Evolutionary conservation across 768 basidiomycete genomes (phyloP).

Genomic region (Pleurotus pulmonarius): DNA sequence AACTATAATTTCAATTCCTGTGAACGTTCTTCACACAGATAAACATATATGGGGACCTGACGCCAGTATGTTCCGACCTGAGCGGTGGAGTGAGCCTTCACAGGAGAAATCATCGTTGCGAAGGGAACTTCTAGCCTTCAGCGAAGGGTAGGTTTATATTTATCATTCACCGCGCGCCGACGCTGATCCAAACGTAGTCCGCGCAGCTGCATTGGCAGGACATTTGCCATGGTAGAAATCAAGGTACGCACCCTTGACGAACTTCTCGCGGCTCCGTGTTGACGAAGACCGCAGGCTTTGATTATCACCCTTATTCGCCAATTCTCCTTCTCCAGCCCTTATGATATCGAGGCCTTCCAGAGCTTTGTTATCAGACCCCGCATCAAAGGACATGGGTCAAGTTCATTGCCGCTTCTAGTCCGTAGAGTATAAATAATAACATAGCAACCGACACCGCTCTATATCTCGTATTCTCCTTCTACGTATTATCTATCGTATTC

Average conservation of each 20-base stretch:
- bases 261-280: not conserved
- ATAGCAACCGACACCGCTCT: not conserved
- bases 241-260: slow-evolving; percentile 35
- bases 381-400: slow-evolving; percentile 45
- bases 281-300: slow-evolving; percentile 25
- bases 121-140: slow-evolving; percentile 53
- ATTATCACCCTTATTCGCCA: slow-evolving; percentile 47
- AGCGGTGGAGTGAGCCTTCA: slow-evolving; percentile 55
- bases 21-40: slow-evolving; percentile 56
- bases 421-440: slow-evolving; percentile 18
- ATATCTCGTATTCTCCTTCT: not conserved
- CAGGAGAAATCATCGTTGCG: slow-evolving; percentile 23
- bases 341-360: slow-evolving; percentile 59
- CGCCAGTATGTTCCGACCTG: slow-evolving; percentile 52
- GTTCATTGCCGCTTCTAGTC: slow-evolving; percentile 54
- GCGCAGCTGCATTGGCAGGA: slow-evolving; percentile 55
- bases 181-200: slow-evolving; percentile 35
- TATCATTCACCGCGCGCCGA: not conserved
- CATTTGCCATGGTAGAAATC: slow-evolving; percentile 57
- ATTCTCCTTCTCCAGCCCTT: slow-evolving; percentile 48
- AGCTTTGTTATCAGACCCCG: slow-evolving; percentile 65
- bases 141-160: slow-evolving; percentile 42
- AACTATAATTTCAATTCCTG: slow-evolving; percentile 50
- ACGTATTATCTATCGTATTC: too few species aligned
- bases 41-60: slow-evolving; percentile 57